Percentiles rank a stretch among this genome's conserved stretches.
These are phyloP conservation scores for Caryopteris hybrid DNA, from an alignment of 305 asterid genomes.

Conservation along the genomic window DNA sequence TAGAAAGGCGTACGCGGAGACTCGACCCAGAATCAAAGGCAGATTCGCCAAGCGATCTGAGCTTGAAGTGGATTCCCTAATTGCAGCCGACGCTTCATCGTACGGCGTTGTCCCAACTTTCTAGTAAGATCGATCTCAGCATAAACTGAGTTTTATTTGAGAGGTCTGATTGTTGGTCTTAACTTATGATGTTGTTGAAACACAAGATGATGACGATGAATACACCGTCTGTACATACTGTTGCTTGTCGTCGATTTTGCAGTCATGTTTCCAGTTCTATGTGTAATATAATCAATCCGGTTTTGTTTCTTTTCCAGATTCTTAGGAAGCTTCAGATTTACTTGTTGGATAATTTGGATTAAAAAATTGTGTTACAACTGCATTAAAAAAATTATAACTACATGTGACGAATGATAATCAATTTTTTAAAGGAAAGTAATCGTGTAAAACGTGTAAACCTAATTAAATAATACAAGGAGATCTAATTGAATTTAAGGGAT, in stretches of 20 bases:
- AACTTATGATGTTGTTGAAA: background rate
- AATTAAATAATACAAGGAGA: too few species aligned
- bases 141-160: background rate
- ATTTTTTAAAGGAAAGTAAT: too few species aligned
- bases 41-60: constrained; percentile 76
- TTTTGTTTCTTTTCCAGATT: background rate
- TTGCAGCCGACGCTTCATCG: constrained; percentile 25
- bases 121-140: background rate
- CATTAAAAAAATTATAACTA: too few species aligned
- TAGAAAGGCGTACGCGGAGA: constrained; percentile 88
- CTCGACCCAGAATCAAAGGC: constrained; percentile 79
- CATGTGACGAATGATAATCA: too few species aligned
- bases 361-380: too few species aligned
- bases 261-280: background rate
- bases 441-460: too few species aligned
- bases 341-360: too few species aligned
- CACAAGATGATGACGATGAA: background rate
- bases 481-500: too few species aligned
- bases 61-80: constrained; percentile 46
- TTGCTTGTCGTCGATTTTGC: constrained; percentile 20
- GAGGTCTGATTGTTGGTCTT: background rate
- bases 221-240: background rate
- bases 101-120: constrained; percentile 67
- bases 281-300: constrained; percentile 2
- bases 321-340: too few species aligned